A percentile compares a stretch with the other conserved stretches of the same genome.
Conservation (phyloP, 2,329 filamentous ascomycete genomes). For the Lasiodiplodia citricola region DNA sequence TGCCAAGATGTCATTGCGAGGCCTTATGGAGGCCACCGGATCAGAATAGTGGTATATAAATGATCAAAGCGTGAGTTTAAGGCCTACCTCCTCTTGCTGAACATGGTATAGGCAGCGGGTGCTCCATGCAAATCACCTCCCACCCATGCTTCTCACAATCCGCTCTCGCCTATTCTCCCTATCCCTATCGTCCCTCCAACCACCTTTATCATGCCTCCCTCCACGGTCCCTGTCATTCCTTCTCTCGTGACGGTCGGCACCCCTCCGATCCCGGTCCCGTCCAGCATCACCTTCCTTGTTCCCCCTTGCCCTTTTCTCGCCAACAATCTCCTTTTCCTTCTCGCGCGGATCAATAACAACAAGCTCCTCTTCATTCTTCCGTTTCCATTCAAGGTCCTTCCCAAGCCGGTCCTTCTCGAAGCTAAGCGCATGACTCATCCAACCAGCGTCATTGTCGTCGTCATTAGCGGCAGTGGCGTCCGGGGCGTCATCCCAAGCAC, state of each 20-base stretch:
- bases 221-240: not conserved
- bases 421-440: constrained; percentile 84
- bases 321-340: constrained; percentile 73
- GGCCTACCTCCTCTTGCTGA: not conserved
- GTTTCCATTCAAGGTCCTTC: constrained; percentile 88
- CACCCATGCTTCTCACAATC: constrained; percentile 13
- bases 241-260: not conserved
- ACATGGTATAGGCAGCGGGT: not conserved
- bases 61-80: too few relatives aligned
- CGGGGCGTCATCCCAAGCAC: constrained; percentile 69
- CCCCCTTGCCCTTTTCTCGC: constrained; percentile 60
- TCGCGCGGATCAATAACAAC: constrained; percentile 91
- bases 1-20: too few relatives aligned
- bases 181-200: constrained; percentile 9
- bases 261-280: not conserved
- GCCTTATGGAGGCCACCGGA: too few relatives aligned
- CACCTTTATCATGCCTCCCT: not conserved
- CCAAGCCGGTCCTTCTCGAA: constrained; percentile 90
- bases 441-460: constrained; percentile 63
- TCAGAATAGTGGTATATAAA: too few relatives aligned
- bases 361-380: constrained; percentile 83
- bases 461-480: constrained; percentile 53
- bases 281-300: constrained; percentile 24
- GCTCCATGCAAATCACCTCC: not conserved
- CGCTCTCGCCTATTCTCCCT: constrained; percentile 18